Evolutionary conservation across 2,329 filamentous ascomycete species (phyloP).

Genomic region (Ophiostoma novo-ulmi): DNA sequence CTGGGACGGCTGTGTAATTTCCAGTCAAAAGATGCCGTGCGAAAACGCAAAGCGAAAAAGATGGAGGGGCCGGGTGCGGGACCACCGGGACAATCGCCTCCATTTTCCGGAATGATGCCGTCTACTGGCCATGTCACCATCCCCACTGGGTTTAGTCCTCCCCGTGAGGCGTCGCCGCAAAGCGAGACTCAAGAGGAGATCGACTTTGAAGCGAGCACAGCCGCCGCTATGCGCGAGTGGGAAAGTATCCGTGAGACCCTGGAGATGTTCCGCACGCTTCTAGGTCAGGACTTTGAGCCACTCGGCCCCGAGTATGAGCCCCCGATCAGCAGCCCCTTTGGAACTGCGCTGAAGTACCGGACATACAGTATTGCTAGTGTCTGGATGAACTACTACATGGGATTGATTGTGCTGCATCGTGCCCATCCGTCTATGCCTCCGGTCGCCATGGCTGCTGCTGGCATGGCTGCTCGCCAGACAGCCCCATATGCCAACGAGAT

Average conservation of each 20-base stretch:
- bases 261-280: constrained; percentile 56
- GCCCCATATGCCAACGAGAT: constrained; percentile 65
- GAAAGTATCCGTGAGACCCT: constrained; percentile 68
- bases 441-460: constrained; percentile 79
- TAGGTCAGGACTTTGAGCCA: constrained; percentile 72
- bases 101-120: constrained; percentile 54
- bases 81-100: constrained; percentile 37
- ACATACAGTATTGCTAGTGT: constrained; percentile 83
- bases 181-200: constrained; percentile 46
- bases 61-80: constrained; percentile 23
- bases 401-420: constrained; percentile 74
- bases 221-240: constrained; percentile 74
- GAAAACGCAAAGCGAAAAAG: constrained; percentile 67
- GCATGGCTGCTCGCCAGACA: constrained; percentile 69
- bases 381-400: constrained; percentile 84
- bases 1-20: constrained; percentile 77
- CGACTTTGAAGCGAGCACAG: constrained; percentile 59
- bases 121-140: constrained; percentile 45
- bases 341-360: constrained; percentile 72
- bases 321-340: constrained; percentile 69
- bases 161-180: constrained; percentile 40
- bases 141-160: constrained; percentile 53
- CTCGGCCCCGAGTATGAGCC: constrained; percentile 62
- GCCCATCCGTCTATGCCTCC: constrained; percentile 87
- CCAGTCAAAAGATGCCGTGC: constrained; percentile 65